Evolutionary conservation across 371 early-diverging fungal genomes (phyloP).

Genomic region (Mucor mucedo): DNA sequence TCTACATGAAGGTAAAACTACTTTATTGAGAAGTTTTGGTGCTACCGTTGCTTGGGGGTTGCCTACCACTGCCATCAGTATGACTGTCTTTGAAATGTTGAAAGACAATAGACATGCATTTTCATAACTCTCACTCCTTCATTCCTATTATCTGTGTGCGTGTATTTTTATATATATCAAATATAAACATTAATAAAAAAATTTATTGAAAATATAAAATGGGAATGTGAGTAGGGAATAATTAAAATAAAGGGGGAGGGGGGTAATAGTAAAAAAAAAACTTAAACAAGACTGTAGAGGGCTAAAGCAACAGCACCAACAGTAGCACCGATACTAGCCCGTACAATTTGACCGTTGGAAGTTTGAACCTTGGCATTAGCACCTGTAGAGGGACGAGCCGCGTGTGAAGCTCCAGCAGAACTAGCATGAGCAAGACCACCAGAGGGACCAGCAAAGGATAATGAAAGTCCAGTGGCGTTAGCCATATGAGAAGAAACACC

Average conservation of each 20-base stretch:
- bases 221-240: neutral
- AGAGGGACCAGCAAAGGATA: conserved; percentile 16
- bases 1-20: conserved; percentile 63
- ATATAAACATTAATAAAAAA: conserved; percentile 13
- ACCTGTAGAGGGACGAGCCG: neutral
- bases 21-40: conserved; percentile 68
- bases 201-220: neutral
- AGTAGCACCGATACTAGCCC: conserved; percentile 24
- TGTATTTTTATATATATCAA: neutral
- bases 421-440: conserved; percentile 18
- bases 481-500: conserved; percentile 6
- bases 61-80: conserved; percentile 72
- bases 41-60: conserved; percentile 75
- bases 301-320: conserved; percentile 16
- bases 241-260: neutral
- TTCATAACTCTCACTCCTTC: neutral
- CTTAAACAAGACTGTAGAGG: conserved; percentile 16
- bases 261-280: neutral
- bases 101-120: conserved; percentile 45
- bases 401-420: conserved; percentile 10
- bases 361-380: conserved; percentile 7
- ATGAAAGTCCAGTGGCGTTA: conserved; percentile 7
- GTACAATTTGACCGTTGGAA: conserved; percentile 16
- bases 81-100: conserved; percentile 78
- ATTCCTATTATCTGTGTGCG: too few species aligned